Evolutionary conservation across 176 grass and related monocot species (phyloP).

Genomic region (Aegilops tauschii): DNA sequence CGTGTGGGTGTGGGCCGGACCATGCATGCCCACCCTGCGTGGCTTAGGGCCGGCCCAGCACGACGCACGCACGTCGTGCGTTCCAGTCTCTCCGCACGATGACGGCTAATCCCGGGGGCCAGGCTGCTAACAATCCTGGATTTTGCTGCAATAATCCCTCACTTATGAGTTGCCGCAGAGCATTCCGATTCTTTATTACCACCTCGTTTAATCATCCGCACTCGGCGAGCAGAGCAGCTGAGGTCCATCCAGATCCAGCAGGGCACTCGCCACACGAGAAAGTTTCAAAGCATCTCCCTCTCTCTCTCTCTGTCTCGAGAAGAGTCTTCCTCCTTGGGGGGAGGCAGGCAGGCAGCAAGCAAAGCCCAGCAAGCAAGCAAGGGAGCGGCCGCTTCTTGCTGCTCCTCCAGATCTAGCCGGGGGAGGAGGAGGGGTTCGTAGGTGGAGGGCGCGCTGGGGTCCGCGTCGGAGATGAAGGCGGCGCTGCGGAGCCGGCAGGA

Average conservation of each 20-base stretch:
- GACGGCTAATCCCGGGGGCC: neutral
- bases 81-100: neutral
- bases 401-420: slow-evolving; percentile 17
- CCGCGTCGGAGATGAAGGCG: slow-evolving; percentile 63
- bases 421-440: too few relatives aligned
- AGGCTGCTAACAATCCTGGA: neutral
- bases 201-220: neutral
- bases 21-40: neutral
- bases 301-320: neutral
- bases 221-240: neutral
- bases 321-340: neutral
- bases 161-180: neutral
- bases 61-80: neutral
- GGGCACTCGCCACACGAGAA: neutral
- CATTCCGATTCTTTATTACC: slow-evolving; percentile 10
- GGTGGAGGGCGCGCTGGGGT: slow-evolving; percentile 21
- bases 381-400: neutral
- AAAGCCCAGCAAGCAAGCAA: neutral
- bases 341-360: neutral
- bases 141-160: neutral
- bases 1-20: neutral
- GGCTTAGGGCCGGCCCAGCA: neutral
- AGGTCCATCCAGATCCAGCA: slow-evolving; percentile 22
- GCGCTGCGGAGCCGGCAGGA: slow-evolving; percentile 61
- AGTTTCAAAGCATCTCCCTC: slow-evolving; percentile 1